These are phyloP conservation scores for Termitomyces sp. DNA, from an alignment of 768 basidiomycete genomes.

Conservation along the genomic window DNA sequence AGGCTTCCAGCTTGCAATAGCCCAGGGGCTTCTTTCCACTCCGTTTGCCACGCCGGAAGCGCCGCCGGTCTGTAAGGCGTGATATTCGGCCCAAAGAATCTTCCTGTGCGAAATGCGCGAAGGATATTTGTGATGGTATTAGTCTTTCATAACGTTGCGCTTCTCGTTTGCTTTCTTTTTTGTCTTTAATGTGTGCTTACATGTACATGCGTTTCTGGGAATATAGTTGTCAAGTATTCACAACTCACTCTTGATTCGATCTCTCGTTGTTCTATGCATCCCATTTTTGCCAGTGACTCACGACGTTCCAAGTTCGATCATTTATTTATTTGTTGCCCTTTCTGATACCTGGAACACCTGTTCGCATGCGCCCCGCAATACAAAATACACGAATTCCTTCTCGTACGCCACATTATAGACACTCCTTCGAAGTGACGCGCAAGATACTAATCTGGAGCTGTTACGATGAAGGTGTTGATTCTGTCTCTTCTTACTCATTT, in stretches of 20 bases:
- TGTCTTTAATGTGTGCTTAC: background rate
- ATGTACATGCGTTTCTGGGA: too few relatives aligned
- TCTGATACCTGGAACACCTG: too few relatives aligned
- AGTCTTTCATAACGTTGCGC: background rate
- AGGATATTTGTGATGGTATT: constrained; percentile 9
- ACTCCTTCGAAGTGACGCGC: constrained; percentile 27
- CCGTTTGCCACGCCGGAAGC: constrained; percentile 12
- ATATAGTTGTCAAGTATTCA: too few relatives aligned
- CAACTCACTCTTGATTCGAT: too few relatives aligned
- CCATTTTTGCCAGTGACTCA: background rate
- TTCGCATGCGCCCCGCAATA: constrained; percentile 24
- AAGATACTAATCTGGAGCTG: constrained; percentile 46
- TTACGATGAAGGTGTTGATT: constrained; percentile 38
- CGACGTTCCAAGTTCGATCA: background rate
- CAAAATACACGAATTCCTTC: constrained; percentile 38
- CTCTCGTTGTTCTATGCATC: background rate
- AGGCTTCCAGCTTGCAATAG: constrained; percentile 35
- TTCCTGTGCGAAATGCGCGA: constrained; percentile 20
- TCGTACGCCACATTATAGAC: constrained; percentile 28
- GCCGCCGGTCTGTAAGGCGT: constrained; percentile 12
- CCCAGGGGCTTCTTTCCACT: constrained; percentile 30
- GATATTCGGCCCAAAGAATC: constrained; percentile 5
- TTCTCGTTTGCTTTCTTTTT: background rate
- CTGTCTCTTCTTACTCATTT: too few relatives aligned
- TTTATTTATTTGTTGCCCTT: background rate